Percentiles rank a stretch among this genome's conserved stretches.
These are phyloP conservation scores for Fagopyrum tataricum DNA, from an alignment of 148 eudicot species.

Conservation along the genomic window DNA sequence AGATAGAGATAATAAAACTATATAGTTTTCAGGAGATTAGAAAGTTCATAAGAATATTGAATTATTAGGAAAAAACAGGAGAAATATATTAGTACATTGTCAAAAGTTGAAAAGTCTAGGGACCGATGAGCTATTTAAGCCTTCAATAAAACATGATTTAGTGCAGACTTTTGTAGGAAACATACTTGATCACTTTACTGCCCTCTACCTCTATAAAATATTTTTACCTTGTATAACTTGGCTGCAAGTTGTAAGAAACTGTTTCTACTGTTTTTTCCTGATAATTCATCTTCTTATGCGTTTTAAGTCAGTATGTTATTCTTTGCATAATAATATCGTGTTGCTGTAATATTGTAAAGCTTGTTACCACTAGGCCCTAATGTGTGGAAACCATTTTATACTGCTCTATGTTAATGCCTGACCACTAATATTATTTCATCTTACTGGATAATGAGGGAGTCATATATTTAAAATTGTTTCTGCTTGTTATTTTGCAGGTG, in stretches of 20 bases:
- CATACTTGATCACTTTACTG: background rate
- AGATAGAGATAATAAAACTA: too few species aligned
- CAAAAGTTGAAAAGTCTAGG: too few species aligned
- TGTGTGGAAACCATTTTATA: background rate
- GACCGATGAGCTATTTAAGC: background rate
- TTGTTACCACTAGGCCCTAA: background rate
- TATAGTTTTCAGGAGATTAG: too few species aligned
- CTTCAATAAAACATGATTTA: background rate
- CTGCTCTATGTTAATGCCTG: background rate
- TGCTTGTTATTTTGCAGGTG: slow-evolving; percentile 32
- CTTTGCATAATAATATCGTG: background rate
- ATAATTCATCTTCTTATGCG: background rate
- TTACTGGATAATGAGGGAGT: background rate
- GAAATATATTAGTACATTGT: too few species aligned
- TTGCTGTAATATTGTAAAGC: background rate
- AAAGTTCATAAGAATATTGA: too few species aligned
- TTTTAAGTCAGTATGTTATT: background rate
- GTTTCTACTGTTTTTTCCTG: background rate
- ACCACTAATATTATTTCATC: background rate
- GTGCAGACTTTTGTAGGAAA: background rate
- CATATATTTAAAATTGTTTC: background rate
- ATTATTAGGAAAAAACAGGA: too few species aligned
- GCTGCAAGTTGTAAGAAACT: background rate
- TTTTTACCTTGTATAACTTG: background rate
- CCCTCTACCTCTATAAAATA: background rate